Conservation (phyloP, 495 filamentous ascomycete species). For the Penicillium alfredii region DNA sequence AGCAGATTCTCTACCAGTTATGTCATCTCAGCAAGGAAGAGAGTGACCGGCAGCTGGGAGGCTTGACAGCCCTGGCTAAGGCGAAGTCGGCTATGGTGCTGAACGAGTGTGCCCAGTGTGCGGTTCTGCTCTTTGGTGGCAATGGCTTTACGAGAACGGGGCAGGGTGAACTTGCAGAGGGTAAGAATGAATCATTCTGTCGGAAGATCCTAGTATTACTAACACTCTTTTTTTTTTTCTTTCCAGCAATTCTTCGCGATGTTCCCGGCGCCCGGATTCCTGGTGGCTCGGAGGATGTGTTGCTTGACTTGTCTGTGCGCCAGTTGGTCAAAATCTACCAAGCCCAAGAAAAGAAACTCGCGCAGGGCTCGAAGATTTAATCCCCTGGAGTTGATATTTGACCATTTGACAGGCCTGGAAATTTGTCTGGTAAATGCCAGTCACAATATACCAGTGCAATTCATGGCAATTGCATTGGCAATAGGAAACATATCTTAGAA, state of each 20-base stretch:
- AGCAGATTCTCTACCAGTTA: slow-evolving; percentile 69
- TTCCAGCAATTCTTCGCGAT: slow-evolving; percentile 57
- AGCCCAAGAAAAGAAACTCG: slow-evolving; percentile 54
- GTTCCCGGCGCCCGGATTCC: slow-evolving; percentile 58
- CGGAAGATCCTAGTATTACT: slow-evolving; percentile 18
- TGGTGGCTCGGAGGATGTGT: slow-evolving; percentile 69
- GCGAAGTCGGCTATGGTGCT: slow-evolving; percentile 64
- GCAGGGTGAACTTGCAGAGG: slow-evolving; percentile 64
- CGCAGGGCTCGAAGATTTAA: slow-evolving; percentile 38
- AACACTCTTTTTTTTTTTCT: background rate
- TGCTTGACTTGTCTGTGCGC: slow-evolving; percentile 63
- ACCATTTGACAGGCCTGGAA: no score
- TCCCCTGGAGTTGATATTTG: no score
- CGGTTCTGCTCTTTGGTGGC: slow-evolving; percentile 66
- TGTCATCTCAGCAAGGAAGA: slow-evolving; percentile 54
- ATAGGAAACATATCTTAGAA: no score
- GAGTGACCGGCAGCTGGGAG: slow-evolving; percentile 60
- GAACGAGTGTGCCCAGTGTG: slow-evolving; percentile 62
- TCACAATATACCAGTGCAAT: no score
- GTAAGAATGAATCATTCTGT: no score
- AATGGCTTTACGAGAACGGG: slow-evolving; percentile 65
- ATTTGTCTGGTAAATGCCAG: no score
- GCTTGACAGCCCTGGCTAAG: slow-evolving; percentile 64
- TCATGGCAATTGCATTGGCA: no score
- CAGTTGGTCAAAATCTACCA: slow-evolving; percentile 70